phyloP scores from a whole-genome alignment of 768 basidiomycete genomes.

The Macrolepiota fuliginosa region DNA sequence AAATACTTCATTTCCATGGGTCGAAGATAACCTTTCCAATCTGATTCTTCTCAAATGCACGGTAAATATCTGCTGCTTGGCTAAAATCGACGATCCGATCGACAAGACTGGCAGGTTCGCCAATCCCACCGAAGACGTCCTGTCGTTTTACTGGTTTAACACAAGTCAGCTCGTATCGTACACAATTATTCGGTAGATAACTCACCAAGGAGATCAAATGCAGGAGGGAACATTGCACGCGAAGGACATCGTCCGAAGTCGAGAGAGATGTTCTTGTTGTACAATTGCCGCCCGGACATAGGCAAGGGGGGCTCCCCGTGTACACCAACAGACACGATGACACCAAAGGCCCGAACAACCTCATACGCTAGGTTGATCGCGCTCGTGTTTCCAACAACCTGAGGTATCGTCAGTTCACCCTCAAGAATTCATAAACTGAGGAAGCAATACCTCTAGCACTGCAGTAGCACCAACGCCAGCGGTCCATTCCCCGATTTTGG shows the following conservation, averaged over 20 bases:
- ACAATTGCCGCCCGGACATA: conserved; percentile 54
- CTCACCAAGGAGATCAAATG: conserved; percentile 60
- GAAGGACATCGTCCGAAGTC: conserved; percentile 85
- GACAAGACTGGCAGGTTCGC: conserved; percentile 57
- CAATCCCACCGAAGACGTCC: conserved; percentile 74
- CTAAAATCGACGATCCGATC: conserved; percentile 64
- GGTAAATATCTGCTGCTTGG: conserved; percentile 56
- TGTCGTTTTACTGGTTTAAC: conserved; percentile 50
- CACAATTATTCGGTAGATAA: not conserved
- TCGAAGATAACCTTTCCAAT: conserved; percentile 79
- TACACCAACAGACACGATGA: conserved; percentile 72
- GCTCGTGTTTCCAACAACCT: conserved; percentile 71
- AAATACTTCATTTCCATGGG: conserved; percentile 52
- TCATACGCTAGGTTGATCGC: conserved; percentile 67
- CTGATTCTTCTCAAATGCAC: conserved; percentile 66
- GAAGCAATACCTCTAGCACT: conserved; percentile 57
- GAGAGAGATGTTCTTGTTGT: conserved; percentile 76
- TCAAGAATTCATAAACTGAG: not conserved
- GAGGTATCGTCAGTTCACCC: not conserved
- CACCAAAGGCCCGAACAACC: conserved; percentile 73
- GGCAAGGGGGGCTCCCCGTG: conserved; percentile 56
- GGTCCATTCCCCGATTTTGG: conserved; percentile 50
- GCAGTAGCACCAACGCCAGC: conserved; percentile 57
- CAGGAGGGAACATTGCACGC: conserved; percentile 71
- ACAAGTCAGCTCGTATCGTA: not conserved